Evolutionary conservation across 495 filamentous ascomycete genomes (phyloP), one percentile per base, ranked within the genome.

Genomic region (Margaritispora aquatica): DNA sequence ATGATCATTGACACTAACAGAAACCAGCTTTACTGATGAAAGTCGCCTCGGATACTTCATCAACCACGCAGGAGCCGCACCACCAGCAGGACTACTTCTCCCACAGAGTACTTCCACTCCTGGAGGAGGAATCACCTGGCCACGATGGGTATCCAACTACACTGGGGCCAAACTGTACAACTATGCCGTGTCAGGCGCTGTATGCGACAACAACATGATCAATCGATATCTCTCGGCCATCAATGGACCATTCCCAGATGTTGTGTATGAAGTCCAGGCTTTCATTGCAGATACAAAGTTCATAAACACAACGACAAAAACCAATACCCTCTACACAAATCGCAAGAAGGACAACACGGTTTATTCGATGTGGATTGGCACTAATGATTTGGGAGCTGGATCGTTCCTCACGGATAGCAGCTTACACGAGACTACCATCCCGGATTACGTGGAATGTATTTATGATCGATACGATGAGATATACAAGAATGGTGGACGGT

Each of bases 301-400:
- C 57, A 60, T 62, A 31, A 67, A 71, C 56, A 26, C 66, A 21
- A 50, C 64, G 1, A 70, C 73, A 8, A 67, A 64, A 9, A 76
- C 73, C 57, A 74, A 75, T 29, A 63, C 76, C 2, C 62, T 77
- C 17, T 86, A 83, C 69, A 71, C 79, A 26, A 69, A 74, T 52
- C 75, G 80, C 51, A 74, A 72, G 0, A 58, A 75, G 19, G 65
- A 76, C n/a, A 81, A 83, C 59, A 87, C 85, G 2, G 84, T 88
- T 4, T 90, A 88, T 62, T 73, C 83, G 0, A 79, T 90, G 34
- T 92, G 86, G 87, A 89, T 90, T 63, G 88, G 88, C 0, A 89
- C 87, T 54, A 91, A 90, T 64, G 88, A 92, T 65, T 73, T 92
- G 11, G 87, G 87, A 34, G 75, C 70, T 54, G 67, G 75, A 48